Percentiles rank a stretch among this genome's conserved stretches.
These are phyloP conservation scores for Capsicum rhomboideum DNA, from an alignment of 257 asterid genomes.

Conservation along the genomic window DNA sequence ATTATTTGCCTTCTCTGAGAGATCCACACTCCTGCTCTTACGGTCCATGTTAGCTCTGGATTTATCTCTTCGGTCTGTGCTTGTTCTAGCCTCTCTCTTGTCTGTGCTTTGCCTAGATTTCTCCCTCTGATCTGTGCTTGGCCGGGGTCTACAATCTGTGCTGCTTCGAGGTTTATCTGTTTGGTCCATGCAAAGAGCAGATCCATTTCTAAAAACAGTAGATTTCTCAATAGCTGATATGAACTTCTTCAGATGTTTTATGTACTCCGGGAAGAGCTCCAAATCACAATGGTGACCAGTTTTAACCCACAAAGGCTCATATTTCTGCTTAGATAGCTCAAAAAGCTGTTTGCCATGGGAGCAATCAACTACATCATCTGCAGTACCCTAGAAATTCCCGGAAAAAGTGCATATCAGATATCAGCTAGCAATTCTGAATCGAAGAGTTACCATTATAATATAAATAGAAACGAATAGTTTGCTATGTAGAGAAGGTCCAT, in stretches of 20 bases:
- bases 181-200: conserved; percentile 31
- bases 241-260: conserved; percentile 86
- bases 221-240: conserved; percentile 68
- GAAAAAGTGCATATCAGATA: neutral
- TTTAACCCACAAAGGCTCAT: conserved; percentile 90
- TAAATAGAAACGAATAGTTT: neutral
- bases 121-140: conserved; percentile 73
- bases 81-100: conserved; percentile 54
- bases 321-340: conserved; percentile 84
- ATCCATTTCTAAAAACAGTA: conserved; percentile 38
- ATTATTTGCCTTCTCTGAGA: conserved; percentile 40
- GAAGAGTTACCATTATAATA: neutral
- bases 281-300: conserved; percentile 94
- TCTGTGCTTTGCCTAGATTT: conserved; percentile 72
- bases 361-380: conserved; percentile 86
- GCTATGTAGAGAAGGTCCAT: neutral
- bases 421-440: neutral
- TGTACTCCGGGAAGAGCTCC: conserved; percentile 86
- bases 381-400: conserved; percentile 56
- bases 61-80: conserved; percentile 60
- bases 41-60: conserved; percentile 59
- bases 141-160: conserved; percentile 67
- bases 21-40: conserved; percentile 55
- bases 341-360: conserved; percentile 92
- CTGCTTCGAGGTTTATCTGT: conserved; percentile 46